These are phyloP conservation scores for Hirsutella minnesotensis DNA, from an alignment of 2,329 filamentous ascomycete genomes.

Conservation along the genomic window DNA sequence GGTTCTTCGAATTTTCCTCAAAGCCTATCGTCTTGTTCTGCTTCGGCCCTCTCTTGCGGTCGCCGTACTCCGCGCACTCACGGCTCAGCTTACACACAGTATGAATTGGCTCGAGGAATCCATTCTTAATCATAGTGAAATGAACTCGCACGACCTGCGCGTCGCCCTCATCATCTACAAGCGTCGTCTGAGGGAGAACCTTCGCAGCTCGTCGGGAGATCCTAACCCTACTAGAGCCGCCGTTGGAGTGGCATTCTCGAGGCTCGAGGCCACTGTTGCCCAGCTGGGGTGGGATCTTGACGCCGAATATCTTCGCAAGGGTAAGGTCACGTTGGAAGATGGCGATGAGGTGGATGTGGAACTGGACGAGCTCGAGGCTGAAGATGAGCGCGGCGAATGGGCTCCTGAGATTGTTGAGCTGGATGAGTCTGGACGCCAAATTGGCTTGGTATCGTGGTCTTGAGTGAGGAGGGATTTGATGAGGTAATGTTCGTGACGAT, in stretches of 20 bases:
- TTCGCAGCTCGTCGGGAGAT: slow-evolving; percentile 21
- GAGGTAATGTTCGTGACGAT: no score
- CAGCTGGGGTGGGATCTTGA: slow-evolving; percentile 45
- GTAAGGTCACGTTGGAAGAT: slow-evolving; percentile 39
- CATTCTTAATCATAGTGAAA: slow-evolving; percentile 24
- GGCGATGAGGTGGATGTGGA: slow-evolving; percentile 36
- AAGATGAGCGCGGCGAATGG: slow-evolving; percentile 42
- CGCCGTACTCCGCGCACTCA: slow-evolving; percentile 36
- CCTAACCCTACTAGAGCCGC: slow-evolving; percentile 27
- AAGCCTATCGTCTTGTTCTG: slow-evolving; percentile 32
- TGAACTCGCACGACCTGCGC: slow-evolving; percentile 24
- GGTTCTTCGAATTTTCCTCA: slow-evolving; percentile 37
- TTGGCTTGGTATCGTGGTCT: slow-evolving; percentile 38
- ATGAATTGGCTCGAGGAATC: slow-evolving; percentile 34
- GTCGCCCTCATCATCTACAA: slow-evolving; percentile 42
- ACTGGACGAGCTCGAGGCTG: slow-evolving; percentile 37
- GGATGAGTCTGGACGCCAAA: slow-evolving; percentile 38
- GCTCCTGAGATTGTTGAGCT: slow-evolving; percentile 40
- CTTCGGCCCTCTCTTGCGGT: slow-evolving; percentile 31
- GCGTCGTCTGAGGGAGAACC: slow-evolving; percentile 35
- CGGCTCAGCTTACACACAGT: slow-evolving; percentile 43
- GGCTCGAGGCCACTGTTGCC: slow-evolving; percentile 17
- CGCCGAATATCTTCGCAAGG: slow-evolving; percentile 34
- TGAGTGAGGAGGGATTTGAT: slow-evolving; percentile 8
- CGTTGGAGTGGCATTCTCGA: slow-evolving; percentile 34